These are phyloP conservation scores for Cadophora luteo-olivacea DNA, from an alignment of 2,329 filamentous ascomycete genomes.

Conservation along the genomic window DNA sequence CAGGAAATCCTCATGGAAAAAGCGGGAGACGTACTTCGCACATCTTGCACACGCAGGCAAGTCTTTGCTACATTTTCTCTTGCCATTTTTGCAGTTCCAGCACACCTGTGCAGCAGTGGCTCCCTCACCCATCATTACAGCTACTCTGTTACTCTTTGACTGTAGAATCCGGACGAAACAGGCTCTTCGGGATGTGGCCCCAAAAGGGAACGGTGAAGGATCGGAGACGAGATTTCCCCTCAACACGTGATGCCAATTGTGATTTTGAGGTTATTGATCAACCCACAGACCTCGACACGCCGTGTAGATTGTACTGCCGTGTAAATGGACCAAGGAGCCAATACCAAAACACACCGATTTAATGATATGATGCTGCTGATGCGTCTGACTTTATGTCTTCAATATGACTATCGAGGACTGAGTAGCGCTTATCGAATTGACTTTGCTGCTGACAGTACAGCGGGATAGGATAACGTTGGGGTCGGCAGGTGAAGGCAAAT, in stretches of 20 bases:
- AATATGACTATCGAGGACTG: neutral
- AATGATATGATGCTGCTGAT: neutral
- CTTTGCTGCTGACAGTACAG: neutral
- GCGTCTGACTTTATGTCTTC: neutral
- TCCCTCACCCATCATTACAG: conserved; percentile 8
- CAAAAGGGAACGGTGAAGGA: conserved; percentile 2
- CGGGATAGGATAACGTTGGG: neutral
- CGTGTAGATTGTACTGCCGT: neutral
- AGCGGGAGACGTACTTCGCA: conserved; percentile 27
- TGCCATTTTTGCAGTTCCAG: conserved; percentile 36
- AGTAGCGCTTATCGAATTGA: conserved; percentile 11
- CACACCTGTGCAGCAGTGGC: conserved; percentile 32
- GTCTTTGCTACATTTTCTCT: conserved; percentile 36
- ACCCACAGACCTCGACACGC: neutral
- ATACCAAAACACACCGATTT: neutral
- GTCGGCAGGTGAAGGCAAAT: neutral
- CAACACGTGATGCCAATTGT: neutral
- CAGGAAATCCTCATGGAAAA: neutral
- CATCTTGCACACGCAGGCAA: conserved; percentile 34
- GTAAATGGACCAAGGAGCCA: neutral
- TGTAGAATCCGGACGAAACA: neutral
- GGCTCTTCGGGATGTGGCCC: conserved; percentile 6
- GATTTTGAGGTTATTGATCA: conserved; percentile 2
- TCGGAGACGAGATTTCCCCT: conserved; percentile 11
- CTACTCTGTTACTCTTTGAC: neutral